These are phyloP conservation scores for Durio zibethinus DNA, from an alignment of 345 rosid genomes.

Conservation along the genomic window DNA sequence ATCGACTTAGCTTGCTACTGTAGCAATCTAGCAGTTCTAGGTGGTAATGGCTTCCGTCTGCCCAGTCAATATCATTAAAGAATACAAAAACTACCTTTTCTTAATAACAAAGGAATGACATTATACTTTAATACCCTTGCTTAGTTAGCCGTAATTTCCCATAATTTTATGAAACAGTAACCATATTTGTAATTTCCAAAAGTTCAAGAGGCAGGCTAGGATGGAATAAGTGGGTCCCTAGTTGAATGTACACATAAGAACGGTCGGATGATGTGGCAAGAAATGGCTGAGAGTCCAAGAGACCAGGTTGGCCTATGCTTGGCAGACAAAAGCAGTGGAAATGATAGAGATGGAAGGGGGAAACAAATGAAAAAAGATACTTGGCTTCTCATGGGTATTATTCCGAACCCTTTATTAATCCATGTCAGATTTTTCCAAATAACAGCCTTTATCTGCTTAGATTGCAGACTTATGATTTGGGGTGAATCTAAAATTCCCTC, in stretches of 20 bases:
- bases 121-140: conserved; percentile 22
- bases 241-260: conserved; percentile 31
- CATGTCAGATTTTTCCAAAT: conserved; percentile 60
- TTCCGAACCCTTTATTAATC: conserved; percentile 54
- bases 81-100: conserved; percentile 32
- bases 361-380: conserved; percentile 55
- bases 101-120: conserved; percentile 41
- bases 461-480: conserved; percentile 49
- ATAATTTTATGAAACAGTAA: background rate
- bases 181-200: background rate
- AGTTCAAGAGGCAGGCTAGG: background rate
- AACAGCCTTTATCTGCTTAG: conserved; percentile 66
- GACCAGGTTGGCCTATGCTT: conserved; percentile 24
- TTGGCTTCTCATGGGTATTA: conserved; percentile 67
- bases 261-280: conserved; percentile 40
- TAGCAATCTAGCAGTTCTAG: conserved; percentile 25
- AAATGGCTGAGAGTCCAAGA: conserved; percentile 26
- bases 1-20: conserved; percentile 33
- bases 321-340: conserved; percentile 49
- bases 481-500: conserved; percentile 53
- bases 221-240: conserved; percentile 18
- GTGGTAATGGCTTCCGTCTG: conserved; percentile 37
- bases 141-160: background rate
- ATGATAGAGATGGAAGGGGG: conserved; percentile 39
- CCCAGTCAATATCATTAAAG: conserved; percentile 27